Evolutionary conservation across 306 rosid species (phyloP), one percentile per base, ranked within the genome.

Genomic region (Begonia peltatifolia): DNA sequence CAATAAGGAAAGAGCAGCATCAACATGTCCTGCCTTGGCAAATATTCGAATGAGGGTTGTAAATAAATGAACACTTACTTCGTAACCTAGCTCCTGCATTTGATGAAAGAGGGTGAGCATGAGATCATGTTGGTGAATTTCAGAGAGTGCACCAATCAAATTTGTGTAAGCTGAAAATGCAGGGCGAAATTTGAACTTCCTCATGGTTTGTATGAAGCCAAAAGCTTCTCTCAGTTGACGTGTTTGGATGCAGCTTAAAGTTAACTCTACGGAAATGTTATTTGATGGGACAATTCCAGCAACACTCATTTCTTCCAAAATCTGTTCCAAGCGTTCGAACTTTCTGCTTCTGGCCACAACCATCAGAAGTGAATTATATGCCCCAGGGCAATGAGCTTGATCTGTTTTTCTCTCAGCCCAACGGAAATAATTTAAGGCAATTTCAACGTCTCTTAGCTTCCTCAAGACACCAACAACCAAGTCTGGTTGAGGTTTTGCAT

Each of bases 71-170:
- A 85, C 68, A 10, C 61, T 90, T 48, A 73, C 79, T 69, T 83
- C 95, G 71, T 90, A 90, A 52, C 97, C 97, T 41, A 90, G 71
- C 73, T 85, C 95, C 73, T 83, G 95, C 95, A 90, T 90, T 63
- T 90, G 85, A 62, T 71, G 85, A 68, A 85, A 76, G 56, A 90
- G 83, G 51, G 62, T 73, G 57, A 74, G 86, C 80, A 80, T 72
- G 61, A 58, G 78, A 62, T 80, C 80, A 47, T 83, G 68, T 74
- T 80, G 74, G 17, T 55, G 62, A 52, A 61, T 66, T 14, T 67
- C 63, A 18, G 97, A 71, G 41, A 90, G 79, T 6, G 97, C 94
- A 59, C 94, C 94, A 12, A 90, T 83, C 54, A 90, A 62, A 47
- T 76, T 83, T 3, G 97, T 83, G 57, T 85, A 90, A 60, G 95